Conservation (phyloP, 176 grass and related monocot species). For the Zea mays region DNA sequence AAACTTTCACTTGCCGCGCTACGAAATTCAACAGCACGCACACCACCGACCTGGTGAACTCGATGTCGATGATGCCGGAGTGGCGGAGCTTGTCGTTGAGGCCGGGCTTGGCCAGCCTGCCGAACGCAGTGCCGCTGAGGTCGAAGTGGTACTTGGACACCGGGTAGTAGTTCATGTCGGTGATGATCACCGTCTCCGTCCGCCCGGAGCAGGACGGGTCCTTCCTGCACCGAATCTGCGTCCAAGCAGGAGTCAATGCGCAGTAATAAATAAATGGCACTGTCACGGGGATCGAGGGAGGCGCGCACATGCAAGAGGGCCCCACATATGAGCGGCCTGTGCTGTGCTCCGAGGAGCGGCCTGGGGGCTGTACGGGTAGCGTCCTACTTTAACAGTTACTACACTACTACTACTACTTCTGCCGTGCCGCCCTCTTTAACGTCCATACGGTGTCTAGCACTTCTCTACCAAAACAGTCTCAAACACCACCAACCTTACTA, state of each 20-base stretch:
- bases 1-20: not conserved
- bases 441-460: no score
- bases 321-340: not conserved
- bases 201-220: constrained; percentile 55
- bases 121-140: constrained; percentile 83
- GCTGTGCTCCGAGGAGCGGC: not conserved
- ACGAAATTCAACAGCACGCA: not conserved
- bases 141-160: constrained; percentile 71
- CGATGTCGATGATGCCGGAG: constrained; percentile 81
- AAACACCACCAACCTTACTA: no score
- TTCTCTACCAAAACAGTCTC: no score
- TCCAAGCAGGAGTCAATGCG: constrained; percentile 13
- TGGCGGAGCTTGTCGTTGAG: constrained; percentile 72
- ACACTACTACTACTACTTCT: not conserved
- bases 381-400: constrained; percentile 27
- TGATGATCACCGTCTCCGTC: constrained; percentile 65
- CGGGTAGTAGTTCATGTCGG: constrained; percentile 81
- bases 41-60: constrained; percentile 57
- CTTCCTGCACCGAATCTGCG: constrained; percentile 58
- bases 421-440: no score
- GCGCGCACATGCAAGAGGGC: not conserved
- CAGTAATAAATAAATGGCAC: not conserved
- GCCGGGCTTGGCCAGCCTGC: constrained; percentile 62
- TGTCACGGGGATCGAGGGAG: constrained; percentile 24
- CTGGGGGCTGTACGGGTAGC: not conserved